Conservation (phyloP, 352 stramenopile genomes). For the Aphanomyces cochlioides region DNA sequence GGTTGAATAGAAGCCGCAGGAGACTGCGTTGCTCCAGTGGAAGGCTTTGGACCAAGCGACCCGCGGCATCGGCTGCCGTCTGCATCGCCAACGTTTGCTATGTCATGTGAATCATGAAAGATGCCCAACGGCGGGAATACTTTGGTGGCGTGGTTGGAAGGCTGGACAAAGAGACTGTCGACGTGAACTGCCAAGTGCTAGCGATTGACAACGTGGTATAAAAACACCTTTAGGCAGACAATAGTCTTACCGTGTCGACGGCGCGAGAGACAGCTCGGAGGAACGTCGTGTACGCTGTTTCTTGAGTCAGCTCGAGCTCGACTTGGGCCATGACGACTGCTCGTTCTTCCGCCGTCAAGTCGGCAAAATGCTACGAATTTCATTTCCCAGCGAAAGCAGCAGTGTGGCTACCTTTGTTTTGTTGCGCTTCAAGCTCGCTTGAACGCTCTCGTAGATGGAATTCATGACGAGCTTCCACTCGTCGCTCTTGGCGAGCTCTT, state of each 20-base stretch:
- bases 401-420: constrained; percentile 20
- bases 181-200: constrained; percentile 9
- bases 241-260: background rate
- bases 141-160: background rate
- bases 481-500: background rate
- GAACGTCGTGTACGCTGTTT: constrained; percentile 7
- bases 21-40: constrained; percentile 16
- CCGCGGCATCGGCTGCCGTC: background rate
- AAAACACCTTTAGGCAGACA: too few relatives aligned
- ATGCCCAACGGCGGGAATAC: background rate
- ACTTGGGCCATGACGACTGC: constrained; percentile 24
- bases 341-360: constrained; percentile 17
- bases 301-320: constrained; percentile 7
- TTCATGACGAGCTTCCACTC: constrained; percentile 14
- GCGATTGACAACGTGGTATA: background rate
- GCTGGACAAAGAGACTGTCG: background rate
- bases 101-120: background rate
- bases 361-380: constrained; percentile 17
- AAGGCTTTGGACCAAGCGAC: background rate
- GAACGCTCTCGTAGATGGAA: constrained; percentile 5
- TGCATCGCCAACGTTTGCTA: constrained; percentile 21
- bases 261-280: background rate
- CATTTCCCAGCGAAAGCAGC: background rate
- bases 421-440: constrained; percentile 14
- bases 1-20: constrained; percentile 25